Percentiles rank a stretch among this genome's conserved stretches.
Evolutionary conservation across 106 monocot species (phyloP).

Genomic region (Chionographis japonica): DNA sequence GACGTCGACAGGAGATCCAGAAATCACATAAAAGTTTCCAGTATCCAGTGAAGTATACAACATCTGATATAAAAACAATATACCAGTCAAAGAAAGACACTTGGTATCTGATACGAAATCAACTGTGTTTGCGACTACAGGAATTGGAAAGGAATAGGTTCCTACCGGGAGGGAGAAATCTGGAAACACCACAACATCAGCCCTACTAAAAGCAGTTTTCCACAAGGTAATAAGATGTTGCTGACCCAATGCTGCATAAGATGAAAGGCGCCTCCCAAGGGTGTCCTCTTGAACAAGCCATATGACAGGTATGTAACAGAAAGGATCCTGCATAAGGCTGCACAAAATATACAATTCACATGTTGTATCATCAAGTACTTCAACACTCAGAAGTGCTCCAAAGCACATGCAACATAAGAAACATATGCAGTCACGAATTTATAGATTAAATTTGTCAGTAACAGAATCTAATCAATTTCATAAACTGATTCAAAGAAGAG

Average conservation of each 20-base stretch:
- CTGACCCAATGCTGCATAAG: constrained; percentile 38
- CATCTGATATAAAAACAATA: constrained; percentile 51
- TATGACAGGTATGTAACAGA: constrained; percentile 65
- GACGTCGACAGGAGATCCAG: constrained; percentile 64
- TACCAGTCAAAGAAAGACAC: background rate
- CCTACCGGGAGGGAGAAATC: constrained; percentile 88
- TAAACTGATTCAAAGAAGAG: no score
- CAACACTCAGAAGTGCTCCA: background rate
- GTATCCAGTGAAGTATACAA: constrained; percentile 64
- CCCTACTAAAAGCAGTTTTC: constrained; percentile 72
- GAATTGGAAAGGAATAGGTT: background rate
- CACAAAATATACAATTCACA: constrained; percentile 13
- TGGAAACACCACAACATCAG: constrained; percentile 78
- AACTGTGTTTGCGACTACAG: constrained; percentile 1
- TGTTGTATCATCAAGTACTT: background rate
- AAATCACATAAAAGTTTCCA: constrained; percentile 84
- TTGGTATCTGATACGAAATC: background rate
- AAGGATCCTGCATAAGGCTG: constrained; percentile 90
- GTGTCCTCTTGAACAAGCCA: constrained; percentile 92
- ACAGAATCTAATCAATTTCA: background rate
- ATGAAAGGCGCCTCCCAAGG: constrained; percentile 62
- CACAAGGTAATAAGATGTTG: constrained; percentile 59
- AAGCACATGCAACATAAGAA: background rate
- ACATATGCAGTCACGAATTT: background rate
- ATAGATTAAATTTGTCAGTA: background rate